Percentiles rank a stretch among this genome's conserved stretches.
These are phyloP conservation scores for Ganoderma resinaceum DNA, from an alignment of 1,284 basidiomycete species.

Conservation along the genomic window DNA sequence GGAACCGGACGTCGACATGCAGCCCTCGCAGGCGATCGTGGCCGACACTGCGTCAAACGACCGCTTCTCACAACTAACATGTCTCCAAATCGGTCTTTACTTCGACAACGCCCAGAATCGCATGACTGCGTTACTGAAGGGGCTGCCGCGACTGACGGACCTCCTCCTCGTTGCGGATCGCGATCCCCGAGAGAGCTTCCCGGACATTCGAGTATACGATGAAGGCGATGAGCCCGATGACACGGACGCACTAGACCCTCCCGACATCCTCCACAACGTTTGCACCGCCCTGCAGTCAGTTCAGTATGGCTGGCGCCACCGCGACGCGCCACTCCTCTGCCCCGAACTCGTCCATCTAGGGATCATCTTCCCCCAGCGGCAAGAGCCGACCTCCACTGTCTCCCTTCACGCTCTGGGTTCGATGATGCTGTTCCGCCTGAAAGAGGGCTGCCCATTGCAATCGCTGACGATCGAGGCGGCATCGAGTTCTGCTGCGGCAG, in stretches of 20 bases:
- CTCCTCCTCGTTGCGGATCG: not conserved
- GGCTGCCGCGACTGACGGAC: not conserved
- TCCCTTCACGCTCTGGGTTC: not conserved
- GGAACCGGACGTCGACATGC: not conserved
- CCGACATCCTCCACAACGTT: not conserved
- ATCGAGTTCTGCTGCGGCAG: not conserved
- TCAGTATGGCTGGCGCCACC: not conserved
- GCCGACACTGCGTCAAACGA: not conserved
- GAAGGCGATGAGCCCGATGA: not conserved
- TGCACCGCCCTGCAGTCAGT: slow-evolving; percentile 4
- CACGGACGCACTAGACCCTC: not conserved
- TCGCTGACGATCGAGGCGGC: not conserved
- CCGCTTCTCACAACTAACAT: not conserved
- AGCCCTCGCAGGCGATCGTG: not conserved
- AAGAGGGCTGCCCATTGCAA: not conserved
- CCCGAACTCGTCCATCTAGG: not conserved
- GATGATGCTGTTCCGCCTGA: slow-evolving; percentile 1
- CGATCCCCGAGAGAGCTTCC: not conserved
- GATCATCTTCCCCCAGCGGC: not conserved
- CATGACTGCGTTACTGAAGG: not conserved
- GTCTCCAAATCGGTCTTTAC: not conserved
- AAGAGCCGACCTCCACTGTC: not conserved
- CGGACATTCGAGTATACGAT: not conserved
- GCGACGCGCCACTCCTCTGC: not conserved
- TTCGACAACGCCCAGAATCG: not conserved